Evolutionary conservation across 2,329 filamentous ascomycete species (phyloP), one percentile per base, ranked within the genome.

Genomic region (Coniella vitis): DNA sequence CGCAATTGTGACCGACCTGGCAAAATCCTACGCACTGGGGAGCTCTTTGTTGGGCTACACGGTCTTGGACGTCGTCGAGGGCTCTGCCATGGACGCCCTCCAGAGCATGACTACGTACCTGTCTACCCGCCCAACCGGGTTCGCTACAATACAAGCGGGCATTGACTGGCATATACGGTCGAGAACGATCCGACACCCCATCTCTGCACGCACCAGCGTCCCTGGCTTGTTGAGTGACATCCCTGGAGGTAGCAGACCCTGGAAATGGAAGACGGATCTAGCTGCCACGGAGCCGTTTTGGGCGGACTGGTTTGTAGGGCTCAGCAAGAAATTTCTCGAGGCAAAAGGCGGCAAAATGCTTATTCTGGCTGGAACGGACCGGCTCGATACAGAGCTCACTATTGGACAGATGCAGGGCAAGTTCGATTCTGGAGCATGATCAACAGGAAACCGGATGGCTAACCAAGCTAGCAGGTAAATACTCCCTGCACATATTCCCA

Each of bases 401-500:
- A 95, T 96, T 64, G 90, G 90, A 14, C 90, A 96, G 68, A 96
- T 96, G 90, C 90, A 96, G 73, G 90, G 88, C 86, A 70, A 58
- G 66, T 61, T 47, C n/a, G n/a, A 50, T 42, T 51, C 22, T 25
- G 13, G 10, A 43, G 3, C 21, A 9, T 21, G 25, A 13, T 37
- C 21, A 25, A 17, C 4, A n/a, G 16, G n/a, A 10, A 21, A 21
- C 13, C 16, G 39, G 54, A 25, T 12, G 37, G 58, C 51, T 52
- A 20, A 50, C 20, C 21, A 39, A 8, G 25, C 3, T 2, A 14
- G 4, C 53, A 81, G 85, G 90, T 4, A 97, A 97, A 74, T 98
- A 97, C 63, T 90, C 95, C 49, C 72, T 98, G 39, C 87, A 95
- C 58, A 90, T 98, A 7, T 87, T 97, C 59, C 90, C 93, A 1